Evolutionary conservation across 352 stramenopile genomes (phyloP), one percentile per base, ranked within the genome.

Genomic region (Globisporangium rhizosaccharum): DNA sequence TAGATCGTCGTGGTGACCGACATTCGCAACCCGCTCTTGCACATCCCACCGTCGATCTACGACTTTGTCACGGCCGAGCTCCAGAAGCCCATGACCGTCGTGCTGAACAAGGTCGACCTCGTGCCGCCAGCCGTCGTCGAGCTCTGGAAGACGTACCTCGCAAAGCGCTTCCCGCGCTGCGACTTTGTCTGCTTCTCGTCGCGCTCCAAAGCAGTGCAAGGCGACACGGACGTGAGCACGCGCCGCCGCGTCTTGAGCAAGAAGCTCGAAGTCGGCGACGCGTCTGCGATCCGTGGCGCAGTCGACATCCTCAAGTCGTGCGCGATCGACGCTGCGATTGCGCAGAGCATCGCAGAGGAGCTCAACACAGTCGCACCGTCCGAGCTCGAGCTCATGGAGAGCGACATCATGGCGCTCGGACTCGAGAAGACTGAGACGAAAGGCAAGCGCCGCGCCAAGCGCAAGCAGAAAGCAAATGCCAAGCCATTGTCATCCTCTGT

Each of bases 31-130:
- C 82, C 85, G 30, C 56, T 94, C 44, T 64, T 94, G 41, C 85
- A 94, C 55, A 91, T 92, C 42, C 80, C 83, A 12, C 76, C 80
- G 30, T 92, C 82, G 6, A 67, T 95, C 44, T 92, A 92, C 58
- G 82, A 94, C 18, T 63, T 90, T 48, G 79, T 93, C 17, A 92
- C 81, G 0, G 72, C 82, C 14, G 71, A 85, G 46, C 66, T 92
- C 46, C 70, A 88, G 54, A 92, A 92, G 26, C 79, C 82, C 6
- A 84, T 95, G 74, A 64, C 83, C 12, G 72, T 95, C 42, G 82
- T 95, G 53, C 80, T 95, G 45, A 95, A 92, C 59, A 95, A 95
- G 71, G 72, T 91, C 23, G 85, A 95, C 70, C 65, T 95, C 50
- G 73, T 95, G 30, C 80, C 82, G 12, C 67, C 65, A 9, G 61